These are phyloP conservation scores for Tuber microsphaerosporum DNA, from an alignment of 495 filamentous ascomycete species.

Conservation along the genomic window DNA sequence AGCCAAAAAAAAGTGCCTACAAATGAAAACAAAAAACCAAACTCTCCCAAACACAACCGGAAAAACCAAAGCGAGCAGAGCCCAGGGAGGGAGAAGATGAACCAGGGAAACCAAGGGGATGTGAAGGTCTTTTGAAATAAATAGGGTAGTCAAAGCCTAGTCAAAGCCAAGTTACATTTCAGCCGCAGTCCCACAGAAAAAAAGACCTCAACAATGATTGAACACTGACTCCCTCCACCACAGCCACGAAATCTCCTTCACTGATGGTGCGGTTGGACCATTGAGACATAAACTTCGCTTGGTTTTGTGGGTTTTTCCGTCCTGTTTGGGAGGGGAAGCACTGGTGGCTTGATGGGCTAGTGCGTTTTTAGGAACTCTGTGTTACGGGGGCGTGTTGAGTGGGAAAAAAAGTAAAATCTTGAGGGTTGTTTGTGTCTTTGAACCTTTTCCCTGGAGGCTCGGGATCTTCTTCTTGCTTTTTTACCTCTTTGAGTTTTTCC, in stretches of 20 bases:
- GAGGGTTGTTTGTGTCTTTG: not conserved
- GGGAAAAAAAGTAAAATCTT: not conserved
- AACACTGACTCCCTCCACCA: not conserved
- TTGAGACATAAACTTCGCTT: conserved; percentile 1
- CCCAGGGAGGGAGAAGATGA: not conserved
- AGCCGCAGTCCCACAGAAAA: not conserved
- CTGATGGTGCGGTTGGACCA: not conserved
- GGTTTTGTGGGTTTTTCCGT: not conserved
- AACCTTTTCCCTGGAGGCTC: not conserved
- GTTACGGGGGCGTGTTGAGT: not conserved
- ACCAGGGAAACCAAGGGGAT: not conserved
- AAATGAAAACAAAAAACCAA: not conserved
- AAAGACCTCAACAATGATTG: not conserved
- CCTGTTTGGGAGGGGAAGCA: not conserved
- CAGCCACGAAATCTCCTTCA: not conserved
- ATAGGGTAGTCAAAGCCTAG: not conserved
- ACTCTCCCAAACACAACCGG: not conserved
- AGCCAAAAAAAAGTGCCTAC: not conserved
- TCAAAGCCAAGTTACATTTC: not conserved
- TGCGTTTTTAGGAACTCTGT: not conserved
- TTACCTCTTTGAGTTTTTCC: not conserved
- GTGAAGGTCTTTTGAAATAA: not conserved
- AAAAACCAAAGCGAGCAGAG: not conserved
- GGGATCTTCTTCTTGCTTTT: not conserved
- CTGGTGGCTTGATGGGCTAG: not conserved